A percentile compares a stretch with the other conserved stretches of the same genome.
phyloP scores from a whole-genome alignment of 768 basidiomycete genomes.

The Lactarius pseudohatsudake region DNA sequence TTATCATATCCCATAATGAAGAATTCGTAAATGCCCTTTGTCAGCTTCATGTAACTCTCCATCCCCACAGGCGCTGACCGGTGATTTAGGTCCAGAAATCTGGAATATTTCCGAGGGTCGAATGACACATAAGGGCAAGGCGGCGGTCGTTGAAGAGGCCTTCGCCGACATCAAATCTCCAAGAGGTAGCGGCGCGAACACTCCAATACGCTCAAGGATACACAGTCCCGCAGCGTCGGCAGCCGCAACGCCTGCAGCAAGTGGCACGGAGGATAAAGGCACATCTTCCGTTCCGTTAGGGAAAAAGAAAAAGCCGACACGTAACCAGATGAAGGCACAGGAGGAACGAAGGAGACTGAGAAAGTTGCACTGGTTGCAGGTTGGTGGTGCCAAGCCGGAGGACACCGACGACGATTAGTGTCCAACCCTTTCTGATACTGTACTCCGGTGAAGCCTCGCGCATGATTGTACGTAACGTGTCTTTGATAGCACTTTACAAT shows the following conservation, averaged over 20 bases:
- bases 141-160: conserved; percentile 79
- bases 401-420: conserved; percentile 58
- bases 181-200: conserved; percentile 69
- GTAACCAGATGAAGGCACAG: conserved; percentile 84
- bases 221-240: conserved; percentile 70
- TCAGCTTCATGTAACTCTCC: conserved; percentile 42
- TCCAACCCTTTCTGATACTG: not conserved
- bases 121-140: conserved; percentile 87
- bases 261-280: conserved; percentile 67
- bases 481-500: conserved; percentile 7
- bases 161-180: conserved; percentile 70
- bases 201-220: conserved; percentile 67
- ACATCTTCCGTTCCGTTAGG: conserved; percentile 44
- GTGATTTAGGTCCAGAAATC: conserved; percentile 73
- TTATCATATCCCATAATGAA: conserved; percentile 95
- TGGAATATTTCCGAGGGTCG: conserved; percentile 90
- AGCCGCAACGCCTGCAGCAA: conserved; percentile 72
- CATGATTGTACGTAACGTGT: conserved; percentile 6
- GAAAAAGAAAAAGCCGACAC: conserved; percentile 92
- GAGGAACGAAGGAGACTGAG: conserved; percentile 81
- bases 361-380: conserved; percentile 79
- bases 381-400: conserved; percentile 80
- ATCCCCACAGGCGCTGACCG: conserved; percentile 29
- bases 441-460: conserved; percentile 3
- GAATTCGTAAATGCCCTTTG: conserved; percentile 84